Conservation (phyloP, 164 flowering plant species). For the Stephania cephalantha region DNA sequence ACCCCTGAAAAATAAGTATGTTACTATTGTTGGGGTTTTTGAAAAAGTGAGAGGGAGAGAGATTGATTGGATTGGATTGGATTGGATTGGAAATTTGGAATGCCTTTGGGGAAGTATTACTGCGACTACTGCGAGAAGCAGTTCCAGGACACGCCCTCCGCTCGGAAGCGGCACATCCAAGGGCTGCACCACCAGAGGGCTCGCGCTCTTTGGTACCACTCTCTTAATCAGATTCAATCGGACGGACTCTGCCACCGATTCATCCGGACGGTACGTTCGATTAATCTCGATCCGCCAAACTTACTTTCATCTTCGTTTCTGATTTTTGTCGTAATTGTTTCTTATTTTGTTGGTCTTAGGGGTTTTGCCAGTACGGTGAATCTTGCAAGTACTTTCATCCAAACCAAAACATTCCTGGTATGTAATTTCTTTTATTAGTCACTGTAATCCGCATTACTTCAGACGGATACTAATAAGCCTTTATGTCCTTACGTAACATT, state of each 20-base stretch:
- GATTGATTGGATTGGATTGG: not conserved
- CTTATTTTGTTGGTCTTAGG: constrained; percentile 28
- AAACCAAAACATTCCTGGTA: constrained; percentile 32
- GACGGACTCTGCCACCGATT: constrained; percentile 62
- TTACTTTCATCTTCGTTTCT: not conserved
- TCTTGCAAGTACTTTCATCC: constrained; percentile 79
- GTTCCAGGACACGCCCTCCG: constrained; percentile 71
- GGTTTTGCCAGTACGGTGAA: constrained; percentile 75
- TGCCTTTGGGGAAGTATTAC: constrained; percentile 73
- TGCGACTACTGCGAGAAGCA: constrained; percentile 97
- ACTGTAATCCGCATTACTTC: no score
- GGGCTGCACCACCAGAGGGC: constrained; percentile 72
- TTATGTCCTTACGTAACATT: no score
- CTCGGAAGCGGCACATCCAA: constrained; percentile 76
- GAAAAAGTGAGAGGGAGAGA: not conserved
- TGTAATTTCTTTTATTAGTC: not conserved
- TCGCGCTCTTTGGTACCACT: constrained; percentile 68
- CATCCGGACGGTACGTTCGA: constrained; percentile 45
- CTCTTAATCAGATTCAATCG: constrained; percentile 26
- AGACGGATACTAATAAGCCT: no score
- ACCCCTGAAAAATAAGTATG: no score
- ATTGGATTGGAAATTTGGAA: not conserved
- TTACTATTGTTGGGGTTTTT: not conserved
- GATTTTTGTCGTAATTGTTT: constrained; percentile 1
- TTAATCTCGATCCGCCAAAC: not conserved